Evolutionary conservation across 148 eudicot genomes (phyloP).

Genomic region (Rhododendron molle): DNA sequence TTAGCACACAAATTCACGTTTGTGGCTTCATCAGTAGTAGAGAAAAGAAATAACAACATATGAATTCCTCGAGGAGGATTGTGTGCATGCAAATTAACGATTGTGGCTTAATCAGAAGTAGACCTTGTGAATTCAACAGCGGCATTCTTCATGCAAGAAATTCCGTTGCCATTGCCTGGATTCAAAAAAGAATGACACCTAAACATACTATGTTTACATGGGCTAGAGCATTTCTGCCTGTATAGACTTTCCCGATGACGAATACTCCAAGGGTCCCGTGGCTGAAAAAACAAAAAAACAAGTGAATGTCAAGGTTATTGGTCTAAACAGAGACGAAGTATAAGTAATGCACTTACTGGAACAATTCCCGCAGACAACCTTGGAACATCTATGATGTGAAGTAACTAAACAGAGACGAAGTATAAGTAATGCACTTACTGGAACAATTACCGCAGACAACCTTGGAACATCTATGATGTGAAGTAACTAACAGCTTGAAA

Average conservation of each 20-base stretch:
- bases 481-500: not conserved
- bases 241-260: slow-evolving; percentile 33
- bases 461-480: not conserved
- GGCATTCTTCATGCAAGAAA: slow-evolving; percentile 46
- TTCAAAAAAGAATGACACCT: slow-evolving; percentile 49
- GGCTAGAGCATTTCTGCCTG: slow-evolving; percentile 32
- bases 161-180: slow-evolving; percentile 38
- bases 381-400: too few species aligned
- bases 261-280: slow-evolving; percentile 44
- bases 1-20: not conserved
- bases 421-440: too few species aligned
- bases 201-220: slow-evolving; percentile 30
- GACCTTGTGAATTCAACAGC: slow-evolving; percentile 58
- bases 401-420: too few species aligned
- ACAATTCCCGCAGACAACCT: not conserved
- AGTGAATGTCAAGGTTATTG: not conserved
- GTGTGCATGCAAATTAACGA: not conserved
- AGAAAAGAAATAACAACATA: not conserved
- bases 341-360: not conserved
- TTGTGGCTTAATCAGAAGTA: not conserved
- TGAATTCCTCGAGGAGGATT: not conserved
- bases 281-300: slow-evolving; percentile 31
- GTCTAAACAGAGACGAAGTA: not conserved
- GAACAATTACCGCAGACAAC: too few species aligned
- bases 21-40: not conserved